Percentiles rank a stretch among this genome's conserved stretches.
Evolutionary conservation across 2,329 filamentous ascomycete species (phyloP).

Genomic region (Colletotrichum orbiculare): DNA sequence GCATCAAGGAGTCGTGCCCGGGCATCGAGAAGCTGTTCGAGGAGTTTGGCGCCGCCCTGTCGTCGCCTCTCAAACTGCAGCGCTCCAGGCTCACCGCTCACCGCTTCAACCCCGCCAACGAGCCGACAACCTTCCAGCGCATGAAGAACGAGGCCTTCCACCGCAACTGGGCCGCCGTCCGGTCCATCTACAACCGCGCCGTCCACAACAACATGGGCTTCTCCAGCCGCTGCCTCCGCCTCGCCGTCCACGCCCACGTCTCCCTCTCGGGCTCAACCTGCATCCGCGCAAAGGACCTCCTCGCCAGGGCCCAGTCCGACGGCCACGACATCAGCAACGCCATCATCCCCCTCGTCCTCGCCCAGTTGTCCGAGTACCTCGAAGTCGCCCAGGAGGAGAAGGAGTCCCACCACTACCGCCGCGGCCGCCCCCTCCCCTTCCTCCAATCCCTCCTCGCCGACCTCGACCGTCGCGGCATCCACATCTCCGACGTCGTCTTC

Average conservation of each 20-base stretch:
- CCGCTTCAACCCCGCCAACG: slow-evolving; percentile 41
- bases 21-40: slow-evolving; percentile 30
- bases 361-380: slow-evolving; percentile 48
- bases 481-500: slow-evolving; percentile 49
- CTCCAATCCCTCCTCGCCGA: slow-evolving; percentile 40
- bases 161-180: slow-evolving; percentile 46
- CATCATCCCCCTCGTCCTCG: slow-evolving; percentile 52
- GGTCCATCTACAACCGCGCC: slow-evolving; percentile 53
- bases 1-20: slow-evolving; percentile 39
- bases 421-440: slow-evolving; percentile 14
- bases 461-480: slow-evolving; percentile 42
- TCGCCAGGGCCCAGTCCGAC: slow-evolving; percentile 50
- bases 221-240: slow-evolving; percentile 55
- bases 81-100: slow-evolving; percentile 16
- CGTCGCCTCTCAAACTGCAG: too few species aligned
- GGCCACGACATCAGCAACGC: slow-evolving; percentile 56
- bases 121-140: slow-evolving; percentile 47
- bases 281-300: slow-evolving; percentile 50
- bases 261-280: slow-evolving; percentile 43
- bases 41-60: neutral
- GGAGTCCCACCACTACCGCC: neutral
- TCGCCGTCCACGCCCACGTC: slow-evolving; percentile 59
- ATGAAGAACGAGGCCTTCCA: slow-evolving; percentile 54
- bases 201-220: slow-evolving; percentile 48
- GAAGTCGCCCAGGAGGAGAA: slow-evolving; percentile 36